Conservation (phyloP, 345 rosid species). For the Eucalyptus marginata region DNA sequence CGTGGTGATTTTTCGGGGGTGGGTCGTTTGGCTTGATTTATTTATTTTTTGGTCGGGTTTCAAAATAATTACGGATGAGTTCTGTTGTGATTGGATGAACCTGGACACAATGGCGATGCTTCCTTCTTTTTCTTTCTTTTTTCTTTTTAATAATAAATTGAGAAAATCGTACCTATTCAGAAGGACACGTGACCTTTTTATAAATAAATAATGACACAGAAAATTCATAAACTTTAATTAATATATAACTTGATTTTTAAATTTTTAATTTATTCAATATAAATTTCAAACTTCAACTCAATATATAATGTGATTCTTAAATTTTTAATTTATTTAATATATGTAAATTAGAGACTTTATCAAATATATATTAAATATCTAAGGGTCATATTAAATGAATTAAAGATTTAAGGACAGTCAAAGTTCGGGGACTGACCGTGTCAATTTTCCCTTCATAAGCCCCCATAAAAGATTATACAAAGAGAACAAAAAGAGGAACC, state of each 20-base stretch:
- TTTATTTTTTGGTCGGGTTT: not conserved
- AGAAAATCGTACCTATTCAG: not conserved
- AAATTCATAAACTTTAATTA: accelerated
- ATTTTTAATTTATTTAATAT: accelerated
- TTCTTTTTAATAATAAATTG: not conserved
- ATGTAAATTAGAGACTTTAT: accelerated
- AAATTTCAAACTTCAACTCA: no score
- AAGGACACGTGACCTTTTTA: not conserved
- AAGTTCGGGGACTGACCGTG: no score
- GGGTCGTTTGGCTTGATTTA: not conserved
- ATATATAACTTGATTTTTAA: accelerated
- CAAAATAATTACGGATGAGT: not conserved
- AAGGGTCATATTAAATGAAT: no score
- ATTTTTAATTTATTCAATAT: no score
- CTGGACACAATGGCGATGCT: not conserved
- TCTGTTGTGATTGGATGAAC: not conserved
- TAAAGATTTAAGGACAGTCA: no score
- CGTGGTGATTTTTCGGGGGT: not conserved
- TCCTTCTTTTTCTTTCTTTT: not conserved
- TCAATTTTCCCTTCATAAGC: not conserved
- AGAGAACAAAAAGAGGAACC: not conserved
- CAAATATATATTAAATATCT: accelerated
- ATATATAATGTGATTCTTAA: accelerated
- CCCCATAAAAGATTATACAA: not conserved
- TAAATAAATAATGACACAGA: accelerated